Evolutionary conservation across 805 yeast species (phyloP).

Genomic region (Ogataea methylovora): DNA sequence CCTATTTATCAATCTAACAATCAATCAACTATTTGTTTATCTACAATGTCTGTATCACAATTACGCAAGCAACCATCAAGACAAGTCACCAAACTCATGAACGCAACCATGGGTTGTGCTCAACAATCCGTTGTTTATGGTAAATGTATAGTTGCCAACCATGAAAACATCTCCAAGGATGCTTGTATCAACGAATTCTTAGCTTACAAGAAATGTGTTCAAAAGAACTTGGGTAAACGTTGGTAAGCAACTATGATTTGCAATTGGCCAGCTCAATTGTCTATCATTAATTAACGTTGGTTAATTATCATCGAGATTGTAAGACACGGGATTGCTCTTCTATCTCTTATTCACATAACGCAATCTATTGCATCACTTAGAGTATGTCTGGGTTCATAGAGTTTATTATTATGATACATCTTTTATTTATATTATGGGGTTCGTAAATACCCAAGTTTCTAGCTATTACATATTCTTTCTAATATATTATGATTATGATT

Average conservation of each 20-base stretch:
- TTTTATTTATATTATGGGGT: too few species aligned
- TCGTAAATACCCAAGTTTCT: too few species aligned
- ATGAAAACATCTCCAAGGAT: constrained; percentile 42
- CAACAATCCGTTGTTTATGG: constrained; percentile 37
- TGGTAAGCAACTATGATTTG: constrained; percentile 16
- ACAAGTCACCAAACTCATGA: constrained; percentile 25
- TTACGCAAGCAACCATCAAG: constrained; percentile 14
- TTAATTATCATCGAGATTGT: too few species aligned
- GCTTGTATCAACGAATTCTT: constrained; percentile 46
- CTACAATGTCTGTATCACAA: constrained; percentile 3
- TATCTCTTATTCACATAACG: too few species aligned
- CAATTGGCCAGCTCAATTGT: too few species aligned
- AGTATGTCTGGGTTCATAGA: too few species aligned
- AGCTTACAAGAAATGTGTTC: constrained; percentile 43
- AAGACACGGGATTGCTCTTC: too few species aligned
- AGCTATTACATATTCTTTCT: too few species aligned
- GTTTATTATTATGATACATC: too few species aligned
- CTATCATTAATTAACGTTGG: too few species aligned
- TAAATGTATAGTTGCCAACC: constrained; percentile 42
- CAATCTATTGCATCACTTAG: too few species aligned
- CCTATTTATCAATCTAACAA: neutral
- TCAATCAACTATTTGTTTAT: neutral
- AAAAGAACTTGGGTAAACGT: constrained; percentile 24
- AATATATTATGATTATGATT: too few species aligned
- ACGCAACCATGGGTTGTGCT: constrained; percentile 21